Base-by-base conservation (phyloP, 305 asterid species). In the Ruellia speciosa region DNA sequence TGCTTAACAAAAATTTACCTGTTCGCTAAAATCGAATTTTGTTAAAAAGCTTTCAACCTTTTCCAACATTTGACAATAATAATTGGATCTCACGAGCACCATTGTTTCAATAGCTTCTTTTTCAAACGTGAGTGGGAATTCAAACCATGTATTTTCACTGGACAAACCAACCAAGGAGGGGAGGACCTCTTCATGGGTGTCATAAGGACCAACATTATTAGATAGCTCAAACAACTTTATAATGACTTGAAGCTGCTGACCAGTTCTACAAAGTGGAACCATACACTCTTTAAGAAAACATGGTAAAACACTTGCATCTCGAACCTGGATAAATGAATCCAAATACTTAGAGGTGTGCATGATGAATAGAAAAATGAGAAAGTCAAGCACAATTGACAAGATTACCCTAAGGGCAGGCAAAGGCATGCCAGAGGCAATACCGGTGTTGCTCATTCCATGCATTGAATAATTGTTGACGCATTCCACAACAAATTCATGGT, bases 241-340 rank as follows among this genome's bases (percentile, higher is more conserved):
- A 64, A 93, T 70, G 69, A 88, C 88, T 86, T 88, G 99, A 72
- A 88, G 95, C 79, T 93, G 99, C 77, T 84, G 97, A 66, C 99
- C 99, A 72, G 94, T 87, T 84, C 97, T 81, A 61, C 92, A 81
- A 55, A 93, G 87, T 52, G 90, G 94, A 73, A 73, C 72, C 54
- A 78, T 75, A 58, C 84, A 84, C 68, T 84, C 92, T 72, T 86
- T 83, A 46, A 93, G 86, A 78, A 93, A 93, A 67, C 84, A 86
- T 57, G 99, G 99, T 11, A 87, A 72, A 47, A 72, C 68, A 80
- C 72, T 88, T 77, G 90, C 95, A 69, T 84, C 85, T 72, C 86
- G 85, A 46, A 77, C 94, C 97, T 88, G 81, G 68, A 63, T 70
- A 67, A 74, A 50, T 64, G 56, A 57, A 52, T 37, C 45, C 60